Evolutionary conservation across 2,329 filamentous ascomycete genomes (phyloP), one percentile per base, ranked within the genome.

Genomic region (Clonostachys rosea): DNA sequence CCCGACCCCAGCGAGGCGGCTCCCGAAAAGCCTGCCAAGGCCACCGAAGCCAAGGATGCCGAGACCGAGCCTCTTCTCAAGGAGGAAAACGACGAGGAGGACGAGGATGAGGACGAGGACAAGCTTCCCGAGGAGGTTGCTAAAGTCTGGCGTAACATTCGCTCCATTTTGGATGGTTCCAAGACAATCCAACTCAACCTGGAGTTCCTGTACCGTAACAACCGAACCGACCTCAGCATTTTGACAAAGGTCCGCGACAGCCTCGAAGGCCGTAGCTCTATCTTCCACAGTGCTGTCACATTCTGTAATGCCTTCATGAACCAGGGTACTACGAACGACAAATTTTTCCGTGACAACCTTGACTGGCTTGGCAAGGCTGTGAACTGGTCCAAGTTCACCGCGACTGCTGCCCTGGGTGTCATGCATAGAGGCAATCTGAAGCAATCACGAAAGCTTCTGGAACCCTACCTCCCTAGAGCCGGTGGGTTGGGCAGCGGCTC

Each of bases 261-360:
- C 57, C 74, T 99, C 14, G 94, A 99, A 63, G 91, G 91, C 35
- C 83, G 95, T 46, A 97, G 96, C 70, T 97, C 92, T 34, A 99
- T 99, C 56, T 97, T 97, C 79, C 94, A 99, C 68, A 95, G 91
- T 2, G 91, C 91, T 5, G 90, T 99, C 47, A 97, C 94, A 1
- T 94, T 99, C 60, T 94, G 92, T 61, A 97, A 97, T 60, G 94
- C 91, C 11, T 97, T 99, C 66, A 99, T 99, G 94, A 95, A 99
- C 64, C 91, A 95, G 46, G 95, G 94, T 49, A 99, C 94, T 1
- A 96, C 92, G 0, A 94, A 96, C 59, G 94, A 99, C 70, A 95
- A 92, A 61, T 99, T 99, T 73, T 97, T 99, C 82, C 83, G 95
- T 8, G 91, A 97, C 61, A 99, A 99, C 63, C 71, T 99, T 20